phyloP scores from a whole-genome alignment of 2,329 filamentous ascomycete genomes.

The Colletotrichum melonis region DNA sequence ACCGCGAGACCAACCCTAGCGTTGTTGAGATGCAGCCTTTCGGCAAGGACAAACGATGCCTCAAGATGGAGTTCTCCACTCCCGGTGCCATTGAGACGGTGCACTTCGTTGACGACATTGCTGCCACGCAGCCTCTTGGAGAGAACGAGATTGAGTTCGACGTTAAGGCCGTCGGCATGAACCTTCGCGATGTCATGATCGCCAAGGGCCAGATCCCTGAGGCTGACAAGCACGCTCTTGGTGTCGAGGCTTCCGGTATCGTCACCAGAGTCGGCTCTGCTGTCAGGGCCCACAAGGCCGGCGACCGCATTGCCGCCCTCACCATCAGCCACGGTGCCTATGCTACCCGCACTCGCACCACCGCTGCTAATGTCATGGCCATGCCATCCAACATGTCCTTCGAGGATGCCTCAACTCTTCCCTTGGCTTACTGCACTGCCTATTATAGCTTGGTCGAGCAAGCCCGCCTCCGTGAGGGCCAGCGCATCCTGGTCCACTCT shows the following conservation, averaged over 20 bases:
- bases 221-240: conserved; percentile 42
- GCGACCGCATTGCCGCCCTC: conserved; percentile 42
- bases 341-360: conserved; percentile 40
- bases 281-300: conserved; percentile 42
- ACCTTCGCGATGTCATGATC: conserved; percentile 59
- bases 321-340: conserved; percentile 39
- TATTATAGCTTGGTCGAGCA: conserved; percentile 49
- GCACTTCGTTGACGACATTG: conserved; percentile 52
- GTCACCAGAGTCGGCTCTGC: conserved; percentile 46
- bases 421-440: conserved; percentile 45
- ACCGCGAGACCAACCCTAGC: conserved; percentile 53
- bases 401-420: conserved; percentile 48
- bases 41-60: conserved; percentile 45
- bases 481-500: conserved; percentile 50
- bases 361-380: conserved; percentile 40
- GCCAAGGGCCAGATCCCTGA: conserved; percentile 52
- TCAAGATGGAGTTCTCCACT: conserved; percentile 52
- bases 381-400: conserved; percentile 53
- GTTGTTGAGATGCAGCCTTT: conserved; percentile 54
- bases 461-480: conserved; percentile 41
- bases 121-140: conserved; percentile 41
- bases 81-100: conserved; percentile 52
- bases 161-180: conserved; percentile 56
- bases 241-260: conserved; percentile 47
- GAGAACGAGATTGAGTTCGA: conserved; percentile 55